A percentile compares a stretch with the other conserved stretches of the same genome.
phyloP scores from a whole-genome alignment of 106 monocot species.

The Posidonia australis region DNA sequence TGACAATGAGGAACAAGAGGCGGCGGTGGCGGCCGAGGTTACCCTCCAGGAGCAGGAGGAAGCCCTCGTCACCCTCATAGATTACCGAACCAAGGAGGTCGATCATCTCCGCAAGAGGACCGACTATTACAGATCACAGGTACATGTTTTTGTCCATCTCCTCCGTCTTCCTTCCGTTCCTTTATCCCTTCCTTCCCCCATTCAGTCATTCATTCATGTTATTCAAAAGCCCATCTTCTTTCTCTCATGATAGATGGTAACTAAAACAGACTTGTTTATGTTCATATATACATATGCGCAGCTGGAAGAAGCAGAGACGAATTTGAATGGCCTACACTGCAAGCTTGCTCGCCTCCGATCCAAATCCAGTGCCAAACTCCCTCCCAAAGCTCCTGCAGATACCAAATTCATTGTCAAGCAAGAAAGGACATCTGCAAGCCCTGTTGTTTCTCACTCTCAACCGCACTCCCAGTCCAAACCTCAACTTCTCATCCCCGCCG shows the following conservation, averaged over 20 bases:
- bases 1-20: neutral
- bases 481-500: constrained; percentile 7
- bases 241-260: no score
- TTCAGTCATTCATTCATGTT: no score
- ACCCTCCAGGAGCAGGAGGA: constrained; percentile 6
- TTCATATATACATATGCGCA: no score
- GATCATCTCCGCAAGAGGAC: constrained; percentile 6
- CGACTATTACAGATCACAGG: constrained; percentile 2
- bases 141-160: no score
- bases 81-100: constrained; percentile 7
- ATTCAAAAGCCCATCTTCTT: no score
- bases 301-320: no score
- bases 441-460: neutral
- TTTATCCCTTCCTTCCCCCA: no score
- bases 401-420: neutral
- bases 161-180: no score
- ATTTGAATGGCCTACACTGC: no score
- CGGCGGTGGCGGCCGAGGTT: neutral
- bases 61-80: constrained; percentile 6
- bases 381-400: neutral
- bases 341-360: no score
- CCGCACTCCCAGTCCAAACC: neutral
- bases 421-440: neutral
- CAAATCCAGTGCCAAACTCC: no score
- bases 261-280: no score